Conservation (phyloP, 768 basidiomycete species). For the Phlebiopsis flavidoalba region DNA sequence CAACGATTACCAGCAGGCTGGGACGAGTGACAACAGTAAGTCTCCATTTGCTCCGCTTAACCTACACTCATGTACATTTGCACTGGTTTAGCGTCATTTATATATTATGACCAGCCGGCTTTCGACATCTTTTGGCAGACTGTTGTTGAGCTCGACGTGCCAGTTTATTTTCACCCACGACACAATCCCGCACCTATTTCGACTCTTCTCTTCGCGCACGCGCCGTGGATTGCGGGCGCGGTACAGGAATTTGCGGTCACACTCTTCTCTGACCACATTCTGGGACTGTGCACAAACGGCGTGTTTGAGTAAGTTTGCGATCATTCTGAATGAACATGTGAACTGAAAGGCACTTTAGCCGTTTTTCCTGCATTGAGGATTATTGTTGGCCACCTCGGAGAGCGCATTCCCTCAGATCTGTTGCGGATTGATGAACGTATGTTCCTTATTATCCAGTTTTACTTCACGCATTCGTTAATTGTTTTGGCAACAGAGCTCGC, state of each 20-base stretch:
- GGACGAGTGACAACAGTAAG: neutral
- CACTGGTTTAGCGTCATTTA: neutral
- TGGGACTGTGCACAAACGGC: neutral
- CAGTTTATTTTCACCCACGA: neutral
- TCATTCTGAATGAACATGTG: neutral
- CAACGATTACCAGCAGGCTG: conserved; percentile 1
- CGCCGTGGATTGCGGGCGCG: neutral
- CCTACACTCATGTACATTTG: neutral
- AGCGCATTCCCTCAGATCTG: conserved; percentile 2
- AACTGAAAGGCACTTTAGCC: neutral
- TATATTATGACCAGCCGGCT: conserved; percentile 1
- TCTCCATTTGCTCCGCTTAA: neutral
- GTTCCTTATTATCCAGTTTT: neutral
- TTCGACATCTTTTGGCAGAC: conserved; percentile 3
- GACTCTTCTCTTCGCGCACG: neutral
- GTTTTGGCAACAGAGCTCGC: neutral
- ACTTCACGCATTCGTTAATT: neutral
- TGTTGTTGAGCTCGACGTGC: neutral
- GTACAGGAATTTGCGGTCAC: conserved; percentile 1
- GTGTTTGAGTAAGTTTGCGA: neutral
- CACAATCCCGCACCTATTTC: neutral
- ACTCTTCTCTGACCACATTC: neutral
- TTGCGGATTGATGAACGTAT: neutral
- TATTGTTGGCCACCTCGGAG: neutral
- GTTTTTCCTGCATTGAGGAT: neutral